Conservation (phyloP, 805 yeast genomes). For the Hanseniaspora occidentalis region DNA sequence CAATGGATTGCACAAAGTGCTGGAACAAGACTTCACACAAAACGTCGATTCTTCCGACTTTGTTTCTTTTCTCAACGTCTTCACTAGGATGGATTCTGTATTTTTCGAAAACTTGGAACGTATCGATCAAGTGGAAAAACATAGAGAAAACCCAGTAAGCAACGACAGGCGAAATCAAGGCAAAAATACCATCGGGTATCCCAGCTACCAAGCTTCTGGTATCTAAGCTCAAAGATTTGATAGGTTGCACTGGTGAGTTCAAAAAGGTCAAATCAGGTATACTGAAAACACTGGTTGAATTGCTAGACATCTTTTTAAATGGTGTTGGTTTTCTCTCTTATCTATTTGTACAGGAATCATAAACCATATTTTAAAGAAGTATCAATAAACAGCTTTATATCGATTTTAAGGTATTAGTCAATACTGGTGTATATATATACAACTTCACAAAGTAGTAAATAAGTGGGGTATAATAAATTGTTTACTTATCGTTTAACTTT, state of each 20-base stretch:
- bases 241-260: neutral
- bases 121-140: slow-evolving; percentile 66
- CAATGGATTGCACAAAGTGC: slow-evolving; percentile 69
- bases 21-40: slow-evolving; percentile 72
- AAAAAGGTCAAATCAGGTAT: slow-evolving; percentile 1
- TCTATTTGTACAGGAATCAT: slow-evolving; percentile 5
- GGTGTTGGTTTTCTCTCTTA: no score
- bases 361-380: slow-evolving; percentile 1
- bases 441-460: no score
- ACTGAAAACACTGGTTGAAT: neutral
- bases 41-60: slow-evolving; percentile 58
- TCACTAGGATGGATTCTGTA: slow-evolving; percentile 89
- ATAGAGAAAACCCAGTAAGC: slow-evolving; percentile 76
- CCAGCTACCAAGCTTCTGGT: slow-evolving; percentile 13
- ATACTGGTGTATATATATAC: no score
- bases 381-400: no score
- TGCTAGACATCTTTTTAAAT: no score
- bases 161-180: slow-evolving; percentile 62
- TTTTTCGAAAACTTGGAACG: slow-evolving; percentile 59
- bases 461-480: no score
- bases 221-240: slow-evolving; percentile 1
- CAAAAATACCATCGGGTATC: slow-evolving; percentile 58
- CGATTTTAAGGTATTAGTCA: no score
- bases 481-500: no score
- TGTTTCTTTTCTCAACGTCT: slow-evolving; percentile 67